Conservation (phyloP, 1,284 basidiomycete species). For the Trichosporon coremiiforme region DNA sequence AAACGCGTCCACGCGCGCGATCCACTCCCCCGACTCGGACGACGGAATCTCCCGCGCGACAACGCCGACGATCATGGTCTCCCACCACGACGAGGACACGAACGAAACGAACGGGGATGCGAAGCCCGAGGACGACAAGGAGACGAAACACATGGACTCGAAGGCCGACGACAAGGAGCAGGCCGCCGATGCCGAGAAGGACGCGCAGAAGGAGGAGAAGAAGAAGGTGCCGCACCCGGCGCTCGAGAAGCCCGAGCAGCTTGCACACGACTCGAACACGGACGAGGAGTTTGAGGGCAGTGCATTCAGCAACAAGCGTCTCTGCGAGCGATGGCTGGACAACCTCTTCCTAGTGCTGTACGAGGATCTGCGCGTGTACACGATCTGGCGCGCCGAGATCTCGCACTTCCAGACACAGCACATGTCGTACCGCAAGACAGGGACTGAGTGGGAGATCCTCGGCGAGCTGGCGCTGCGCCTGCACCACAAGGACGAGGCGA, state of each 20-base stretch:
- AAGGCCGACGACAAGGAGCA: background rate
- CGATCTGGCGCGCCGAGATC: constrained; percentile 98
- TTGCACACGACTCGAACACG: constrained; percentile 55
- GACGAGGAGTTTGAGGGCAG: constrained; percentile 62
- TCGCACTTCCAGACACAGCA: constrained; percentile 96
- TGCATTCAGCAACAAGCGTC: constrained; percentile 91
- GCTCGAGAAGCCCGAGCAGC: constrained; percentile 56
- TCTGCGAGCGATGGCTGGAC: constrained; percentile 95
- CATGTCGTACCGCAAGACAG: constrained; percentile 94
- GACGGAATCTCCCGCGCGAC: constrained; percentile 34
- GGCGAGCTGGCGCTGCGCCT: constrained; percentile 89
- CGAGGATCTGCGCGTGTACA: constrained; percentile 98
- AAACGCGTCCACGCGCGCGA: constrained; percentile 65
- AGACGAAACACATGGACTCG: constrained; percentile 23
- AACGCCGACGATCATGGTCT: constrained; percentile 87
- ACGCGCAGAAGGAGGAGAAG: constrained; percentile 21
- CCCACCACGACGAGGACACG: constrained; percentile 69
- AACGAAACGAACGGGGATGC: constrained; percentile 20
- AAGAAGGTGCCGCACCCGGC: constrained; percentile 38
- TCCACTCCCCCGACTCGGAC: constrained; percentile 32
- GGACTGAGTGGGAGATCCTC: constrained; percentile 96
- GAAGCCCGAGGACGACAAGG: constrained; percentile 40
- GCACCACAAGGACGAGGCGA: constrained; percentile 96
- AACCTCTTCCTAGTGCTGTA: constrained; percentile 99
- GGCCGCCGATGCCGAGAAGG: too few species aligned